These are phyloP conservation scores for Echites panduratus DNA, from an alignment of 257 asterid species.

Conservation along the genomic window DNA sequence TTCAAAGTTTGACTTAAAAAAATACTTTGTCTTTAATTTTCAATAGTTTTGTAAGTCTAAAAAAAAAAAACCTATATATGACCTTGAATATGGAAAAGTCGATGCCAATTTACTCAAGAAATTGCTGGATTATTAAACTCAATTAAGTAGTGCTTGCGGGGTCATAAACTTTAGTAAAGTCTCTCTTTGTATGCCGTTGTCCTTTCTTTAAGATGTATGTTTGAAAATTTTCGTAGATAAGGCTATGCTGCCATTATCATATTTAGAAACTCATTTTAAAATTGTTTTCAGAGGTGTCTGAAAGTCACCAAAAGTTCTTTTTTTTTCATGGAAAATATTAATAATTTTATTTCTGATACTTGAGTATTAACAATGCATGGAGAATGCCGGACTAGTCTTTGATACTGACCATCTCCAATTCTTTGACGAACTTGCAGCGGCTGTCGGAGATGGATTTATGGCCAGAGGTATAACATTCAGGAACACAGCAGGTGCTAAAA, in stretches of 20 bases:
- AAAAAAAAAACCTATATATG: too few relatives aligned
- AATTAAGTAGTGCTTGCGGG: neutral
- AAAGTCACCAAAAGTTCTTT: neutral
- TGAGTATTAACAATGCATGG: too few relatives aligned
- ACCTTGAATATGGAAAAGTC: neutral
- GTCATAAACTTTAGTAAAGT: neutral
- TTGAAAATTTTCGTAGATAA: too few relatives aligned
- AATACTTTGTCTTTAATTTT: too few relatives aligned
- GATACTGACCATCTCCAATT: neutral
- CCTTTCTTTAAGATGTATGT: neutral
- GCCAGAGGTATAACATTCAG: slow-evolving; percentile 67
- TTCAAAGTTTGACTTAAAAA: too few relatives aligned
- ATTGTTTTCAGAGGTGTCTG: neutral
- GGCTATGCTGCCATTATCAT: too few relatives aligned
- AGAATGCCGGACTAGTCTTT: too few relatives aligned
- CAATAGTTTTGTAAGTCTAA: too few relatives aligned
- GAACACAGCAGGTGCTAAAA: slow-evolving; percentile 68
- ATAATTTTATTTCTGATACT: too few relatives aligned
- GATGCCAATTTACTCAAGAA: slow-evolving; percentile 1
- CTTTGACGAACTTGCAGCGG: slow-evolving; percentile 7
- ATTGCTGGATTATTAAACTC: neutral
- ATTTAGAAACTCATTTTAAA: too few relatives aligned
- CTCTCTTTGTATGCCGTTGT: neutral
- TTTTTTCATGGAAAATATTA: too few relatives aligned
- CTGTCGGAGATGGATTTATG: slow-evolving; percentile 20